Conservation (phyloP, 2,329 filamentous ascomycete genomes). For the Botrytis medusae region DNA sequence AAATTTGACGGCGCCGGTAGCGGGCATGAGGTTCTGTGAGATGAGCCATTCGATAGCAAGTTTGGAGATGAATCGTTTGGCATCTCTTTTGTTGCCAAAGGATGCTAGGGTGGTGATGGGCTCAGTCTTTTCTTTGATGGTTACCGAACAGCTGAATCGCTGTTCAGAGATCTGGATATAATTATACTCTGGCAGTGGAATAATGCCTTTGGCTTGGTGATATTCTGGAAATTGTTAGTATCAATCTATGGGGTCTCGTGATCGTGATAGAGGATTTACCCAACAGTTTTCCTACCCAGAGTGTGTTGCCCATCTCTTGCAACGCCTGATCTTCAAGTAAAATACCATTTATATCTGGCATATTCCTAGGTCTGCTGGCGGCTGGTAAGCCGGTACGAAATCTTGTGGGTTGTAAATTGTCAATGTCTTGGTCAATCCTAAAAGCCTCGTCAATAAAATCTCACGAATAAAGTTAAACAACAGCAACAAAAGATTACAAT, state of each 20-base stretch:
- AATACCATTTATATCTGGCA: slow-evolving; percentile 22
- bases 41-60: slow-evolving; percentile 39
- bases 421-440: neutral
- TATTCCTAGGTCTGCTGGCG: slow-evolving; percentile 26
- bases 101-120: neutral
- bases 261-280: slow-evolving; percentile 26
- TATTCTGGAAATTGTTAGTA: slow-evolving; percentile 32
- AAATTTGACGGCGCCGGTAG: slow-evolving; percentile 32
- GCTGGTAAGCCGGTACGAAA: neutral
- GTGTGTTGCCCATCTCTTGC: slow-evolving; percentile 32
- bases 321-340: slow-evolving; percentile 27
- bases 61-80: slow-evolving; percentile 39
- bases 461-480: neutral
- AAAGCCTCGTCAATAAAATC: neutral
- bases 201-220: slow-evolving; percentile 27
- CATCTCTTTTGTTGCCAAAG: slow-evolving; percentile 34
- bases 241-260: neutral
- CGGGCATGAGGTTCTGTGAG: slow-evolving; percentile 35
- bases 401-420: neutral
- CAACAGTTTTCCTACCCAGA: slow-evolving; percentile 38
- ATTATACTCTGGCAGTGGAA: slow-evolving; percentile 3
- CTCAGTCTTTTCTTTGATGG: neutral
- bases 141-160: slow-evolving; percentile 11
- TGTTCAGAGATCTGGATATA: neutral
- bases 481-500: neutral